Conservation (phyloP, 2,329 filamentous ascomycete species). For the Cryphonectria nitschkei region DNA sequence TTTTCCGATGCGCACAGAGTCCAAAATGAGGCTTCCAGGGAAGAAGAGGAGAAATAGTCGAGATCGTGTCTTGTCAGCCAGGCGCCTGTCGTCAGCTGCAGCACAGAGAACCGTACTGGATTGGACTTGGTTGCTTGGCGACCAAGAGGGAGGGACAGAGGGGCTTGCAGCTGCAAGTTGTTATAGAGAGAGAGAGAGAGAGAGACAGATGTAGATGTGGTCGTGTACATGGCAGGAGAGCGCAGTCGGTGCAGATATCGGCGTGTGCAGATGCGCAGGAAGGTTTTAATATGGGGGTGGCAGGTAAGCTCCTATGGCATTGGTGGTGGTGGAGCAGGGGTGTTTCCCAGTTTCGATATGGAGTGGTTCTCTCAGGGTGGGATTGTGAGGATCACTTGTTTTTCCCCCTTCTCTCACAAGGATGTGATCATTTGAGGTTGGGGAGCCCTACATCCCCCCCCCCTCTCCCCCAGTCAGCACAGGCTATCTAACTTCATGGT, state of each 20-base stretch:
- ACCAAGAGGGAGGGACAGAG: background rate
- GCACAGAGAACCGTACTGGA: background rate
- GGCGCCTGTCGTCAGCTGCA: background rate
- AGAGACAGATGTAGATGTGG: background rate
- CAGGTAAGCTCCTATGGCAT: background rate
- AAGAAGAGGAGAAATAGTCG: background rate
- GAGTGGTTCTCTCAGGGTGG: conserved; percentile 2
- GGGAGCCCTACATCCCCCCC: conserved; percentile 7
- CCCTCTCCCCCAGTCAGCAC: background rate
- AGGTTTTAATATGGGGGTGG: conserved; percentile 10
- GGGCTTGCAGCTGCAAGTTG: background rate
- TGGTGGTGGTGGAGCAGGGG: conserved; percentile 25
- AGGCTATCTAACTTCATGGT: background rate
- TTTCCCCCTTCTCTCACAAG: background rate
- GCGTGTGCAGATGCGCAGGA: background rate
- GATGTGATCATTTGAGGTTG: conserved; percentile 5
- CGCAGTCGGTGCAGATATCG: background rate
- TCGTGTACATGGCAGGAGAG: background rate
- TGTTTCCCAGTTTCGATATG: conserved; percentile 32
- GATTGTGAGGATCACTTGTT: conserved; percentile 6
- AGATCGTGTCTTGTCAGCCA: background rate
- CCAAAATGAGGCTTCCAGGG: background rate
- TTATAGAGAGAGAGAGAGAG: background rate
- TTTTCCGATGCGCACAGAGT: background rate
- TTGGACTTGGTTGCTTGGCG: background rate